Evolutionary conservation across 2,329 filamentous ascomycete genomes (phyloP).

Genomic region (Botrytis hyacinthi): DNA sequence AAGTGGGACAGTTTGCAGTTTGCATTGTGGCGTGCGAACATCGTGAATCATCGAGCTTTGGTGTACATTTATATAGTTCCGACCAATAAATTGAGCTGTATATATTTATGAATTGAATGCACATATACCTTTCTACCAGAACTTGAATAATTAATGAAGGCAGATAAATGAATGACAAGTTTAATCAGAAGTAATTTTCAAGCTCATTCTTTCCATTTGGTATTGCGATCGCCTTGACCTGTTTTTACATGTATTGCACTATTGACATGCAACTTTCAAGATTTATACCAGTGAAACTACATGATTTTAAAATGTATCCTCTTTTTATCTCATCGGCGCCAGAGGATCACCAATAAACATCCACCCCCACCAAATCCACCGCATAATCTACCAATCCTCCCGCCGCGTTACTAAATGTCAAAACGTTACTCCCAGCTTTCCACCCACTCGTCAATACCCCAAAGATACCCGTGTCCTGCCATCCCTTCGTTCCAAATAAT

Average conservation of each 20-base stretch:
- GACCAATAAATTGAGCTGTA: not conserved
- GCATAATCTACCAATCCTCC: slow-evolving; percentile 36
- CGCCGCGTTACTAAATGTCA: slow-evolving; percentile 40
- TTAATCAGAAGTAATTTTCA: too few species aligned
- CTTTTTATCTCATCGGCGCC: not conserved
- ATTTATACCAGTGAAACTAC: not conserved
- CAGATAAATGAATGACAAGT: too few species aligned
- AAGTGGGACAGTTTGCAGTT: not conserved
- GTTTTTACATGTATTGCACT: too few species aligned
- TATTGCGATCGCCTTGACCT: too few species aligned
- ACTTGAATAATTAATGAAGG: not conserved
- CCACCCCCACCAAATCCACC: slow-evolving; percentile 42
- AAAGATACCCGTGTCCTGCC: slow-evolving; percentile 34
- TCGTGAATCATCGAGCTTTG: not conserved
- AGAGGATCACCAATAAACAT: slow-evolving; percentile 28
- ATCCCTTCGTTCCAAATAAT: slow-evolving; percentile 28
- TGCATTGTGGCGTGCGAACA: not conserved
- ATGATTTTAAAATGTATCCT: not conserved
- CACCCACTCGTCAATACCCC: slow-evolving; percentile 29
- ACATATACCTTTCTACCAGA: not conserved
- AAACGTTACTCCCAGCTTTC: slow-evolving; percentile 26
- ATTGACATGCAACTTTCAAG: not conserved
- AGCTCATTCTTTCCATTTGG: too few species aligned
- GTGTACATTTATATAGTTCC: not conserved
- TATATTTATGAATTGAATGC: not conserved